Evolutionary conservation across 2,329 filamentous ascomycete genomes (phyloP).

Genomic region (Colletotrichum orchidophilum): DNA sequence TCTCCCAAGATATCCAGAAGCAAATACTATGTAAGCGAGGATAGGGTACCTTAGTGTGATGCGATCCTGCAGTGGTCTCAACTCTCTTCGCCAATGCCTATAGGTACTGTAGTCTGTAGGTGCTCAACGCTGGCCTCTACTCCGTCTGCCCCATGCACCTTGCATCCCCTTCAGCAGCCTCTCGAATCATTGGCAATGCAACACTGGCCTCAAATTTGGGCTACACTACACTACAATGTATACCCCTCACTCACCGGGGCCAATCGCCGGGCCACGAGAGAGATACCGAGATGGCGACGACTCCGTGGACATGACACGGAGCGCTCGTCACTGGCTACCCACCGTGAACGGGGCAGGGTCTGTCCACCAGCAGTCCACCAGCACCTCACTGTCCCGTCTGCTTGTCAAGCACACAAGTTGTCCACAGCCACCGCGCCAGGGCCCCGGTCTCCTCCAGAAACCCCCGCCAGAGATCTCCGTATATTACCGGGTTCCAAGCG

Average conservation of each 20-base stretch:
- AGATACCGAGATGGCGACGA: slow-evolving; percentile 20
- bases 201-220: slow-evolving; percentile 19
- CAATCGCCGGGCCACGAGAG: slow-evolving; percentile 20
- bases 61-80: not conserved
- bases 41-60: not conserved
- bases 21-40: not conserved
- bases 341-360: not conserved
- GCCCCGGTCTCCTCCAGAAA: not conserved
- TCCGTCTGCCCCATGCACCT: not conserved
- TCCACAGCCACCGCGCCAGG: not conserved
- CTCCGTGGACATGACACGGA: slow-evolving; percentile 25
- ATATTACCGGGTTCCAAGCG: slow-evolving; percentile 20
- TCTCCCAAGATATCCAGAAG: not conserved
- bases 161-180: not conserved
- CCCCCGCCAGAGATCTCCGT: slow-evolving; percentile 25
- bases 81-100: not conserved
- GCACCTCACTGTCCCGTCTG: not conserved
- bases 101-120: no score
- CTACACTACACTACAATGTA: not conserved
- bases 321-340: slow-evolving; percentile 20
- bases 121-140: not conserved
- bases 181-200: slow-evolving; percentile 22
- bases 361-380: not conserved
- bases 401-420: not conserved
- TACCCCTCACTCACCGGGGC: slow-evolving; percentile 25